These are phyloP conservation scores for Clavispora phyllophila DNA, from an alignment of 805 yeast genomes.

Conservation along the genomic window DNA sequence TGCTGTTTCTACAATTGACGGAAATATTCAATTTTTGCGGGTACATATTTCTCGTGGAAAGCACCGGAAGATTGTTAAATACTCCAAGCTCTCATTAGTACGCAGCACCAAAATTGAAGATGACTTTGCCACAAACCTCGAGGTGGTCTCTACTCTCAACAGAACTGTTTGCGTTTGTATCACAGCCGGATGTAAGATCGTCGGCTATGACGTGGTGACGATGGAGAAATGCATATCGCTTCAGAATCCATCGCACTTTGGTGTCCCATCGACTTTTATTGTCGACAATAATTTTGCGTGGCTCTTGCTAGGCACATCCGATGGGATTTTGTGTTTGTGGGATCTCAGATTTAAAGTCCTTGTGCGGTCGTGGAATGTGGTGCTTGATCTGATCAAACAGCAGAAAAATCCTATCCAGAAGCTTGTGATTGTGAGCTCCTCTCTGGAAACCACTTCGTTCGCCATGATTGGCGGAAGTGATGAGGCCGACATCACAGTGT, in stretches of 20 bases:
- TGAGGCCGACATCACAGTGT: constrained; percentile 55
- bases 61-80: constrained; percentile 26
- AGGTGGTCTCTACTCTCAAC: constrained; percentile 35
- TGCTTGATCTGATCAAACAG: constrained; percentile 21
- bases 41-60: constrained; percentile 32
- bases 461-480: constrained; percentile 67
- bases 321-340: constrained; percentile 76
- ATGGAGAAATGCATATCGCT: constrained; percentile 42
- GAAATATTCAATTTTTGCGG: constrained; percentile 35
- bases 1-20: constrained; percentile 49
- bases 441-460: constrained; percentile 15
- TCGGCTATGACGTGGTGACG: constrained; percentile 53
- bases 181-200: constrained; percentile 50
- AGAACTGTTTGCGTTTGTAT: constrained; percentile 43
- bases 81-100: constrained; percentile 17
- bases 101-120: constrained; percentile 14
- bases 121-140: constrained; percentile 42
- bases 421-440: constrained; percentile 31
- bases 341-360: constrained; percentile 64
- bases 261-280: constrained; percentile 57
- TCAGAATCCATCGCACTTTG: constrained; percentile 58
- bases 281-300: constrained; percentile 53
- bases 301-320: constrained; percentile 69
- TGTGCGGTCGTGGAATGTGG: constrained; percentile 60
- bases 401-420: constrained; percentile 41